phyloP scores from a whole-genome alignment of 768 basidiomycete species.

The Strobilomyces echinocephalus region DNA sequence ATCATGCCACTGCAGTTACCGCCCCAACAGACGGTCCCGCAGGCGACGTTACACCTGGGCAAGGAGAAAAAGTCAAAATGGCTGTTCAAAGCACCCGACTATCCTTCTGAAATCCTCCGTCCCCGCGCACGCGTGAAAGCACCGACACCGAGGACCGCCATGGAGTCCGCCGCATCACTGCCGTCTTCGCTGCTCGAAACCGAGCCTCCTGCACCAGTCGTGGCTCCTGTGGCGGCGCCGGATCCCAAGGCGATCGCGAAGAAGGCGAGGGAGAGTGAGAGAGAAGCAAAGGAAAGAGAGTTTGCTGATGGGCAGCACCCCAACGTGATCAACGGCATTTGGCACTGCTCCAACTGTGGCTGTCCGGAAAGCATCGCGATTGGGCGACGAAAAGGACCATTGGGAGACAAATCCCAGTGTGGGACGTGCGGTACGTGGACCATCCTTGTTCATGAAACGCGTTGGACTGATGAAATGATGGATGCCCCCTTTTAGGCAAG shows the following conservation, averaged over 20 bases:
- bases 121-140: constrained; percentile 56
- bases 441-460: constrained; percentile 1
- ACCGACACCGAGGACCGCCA: constrained; percentile 65
- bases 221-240: constrained; percentile 31
- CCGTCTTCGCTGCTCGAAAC: constrained; percentile 54
- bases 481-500: constrained; percentile 52
- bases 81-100: constrained; percentile 67
- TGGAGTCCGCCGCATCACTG: constrained; percentile 50
- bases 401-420: constrained; percentile 88
- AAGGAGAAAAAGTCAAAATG: constrained; percentile 71
- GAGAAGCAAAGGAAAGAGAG: constrained; percentile 80
- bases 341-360: constrained; percentile 96
- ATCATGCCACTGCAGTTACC: constrained; percentile 41
- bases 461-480: constrained; percentile 1
- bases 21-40: constrained; percentile 35
- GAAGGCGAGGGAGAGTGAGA: constrained; percentile 67
- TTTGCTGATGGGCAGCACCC: constrained; percentile 79
- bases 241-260: constrained; percentile 54
- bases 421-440: constrained; percentile 76
- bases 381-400: constrained; percentile 82
- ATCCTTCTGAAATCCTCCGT: constrained; percentile 49
- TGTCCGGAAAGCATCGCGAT: constrained; percentile 83
- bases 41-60: constrained; percentile 35
- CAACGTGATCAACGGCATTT: constrained; percentile 77
- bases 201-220: constrained; percentile 46